phyloP scores from a whole-genome alignment of 1,284 basidiomycete genomes.

The Naganishia albida region DNA sequence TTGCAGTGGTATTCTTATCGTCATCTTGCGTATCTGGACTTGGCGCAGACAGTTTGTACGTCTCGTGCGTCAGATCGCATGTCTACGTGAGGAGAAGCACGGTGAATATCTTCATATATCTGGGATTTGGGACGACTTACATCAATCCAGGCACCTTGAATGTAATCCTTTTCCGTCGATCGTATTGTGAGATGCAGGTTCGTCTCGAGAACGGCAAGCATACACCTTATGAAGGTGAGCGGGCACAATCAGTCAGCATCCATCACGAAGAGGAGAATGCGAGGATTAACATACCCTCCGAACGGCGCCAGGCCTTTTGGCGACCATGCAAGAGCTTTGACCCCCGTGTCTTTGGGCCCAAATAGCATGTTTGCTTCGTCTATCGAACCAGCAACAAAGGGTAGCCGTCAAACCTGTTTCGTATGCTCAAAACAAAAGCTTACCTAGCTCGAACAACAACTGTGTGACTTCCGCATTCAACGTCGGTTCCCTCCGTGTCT shows the following conservation, averaged over 20 bases:
- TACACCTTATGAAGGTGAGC: not conserved
- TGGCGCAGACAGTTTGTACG: constrained; percentile 4
- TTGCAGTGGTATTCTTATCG: not conserved
- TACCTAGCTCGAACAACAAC: constrained; percentile 7
- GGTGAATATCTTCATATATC: not conserved
- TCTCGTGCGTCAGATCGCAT: constrained; percentile 13
- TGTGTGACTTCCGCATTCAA: constrained; percentile 13
- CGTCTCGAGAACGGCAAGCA: constrained; percentile 19
- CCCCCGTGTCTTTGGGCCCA: constrained; percentile 21
- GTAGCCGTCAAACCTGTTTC: not conserved
- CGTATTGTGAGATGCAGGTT: constrained; percentile 20
- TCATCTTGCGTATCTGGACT: not conserved
- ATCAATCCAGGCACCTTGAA: constrained; percentile 13
- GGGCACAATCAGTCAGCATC: too few species aligned
- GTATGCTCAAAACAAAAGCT: not conserved
- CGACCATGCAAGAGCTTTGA: constrained; percentile 24
- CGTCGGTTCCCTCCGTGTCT: constrained; percentile 12
- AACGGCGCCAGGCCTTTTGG: constrained; percentile 17
- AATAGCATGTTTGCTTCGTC: constrained; percentile 23
- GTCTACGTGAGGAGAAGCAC: not conserved
- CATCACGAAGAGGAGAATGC: not conserved
- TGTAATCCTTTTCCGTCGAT: constrained; percentile 14
- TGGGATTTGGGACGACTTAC: not conserved
- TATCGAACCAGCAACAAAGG: not conserved
- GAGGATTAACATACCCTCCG: constrained; percentile 3